Percentiles rank a stretch among this genome's conserved stretches.
phyloP scores from a whole-genome alignment of 2,329 filamentous ascomycete genomes.

The Trichoderma lentiforme region DNA sequence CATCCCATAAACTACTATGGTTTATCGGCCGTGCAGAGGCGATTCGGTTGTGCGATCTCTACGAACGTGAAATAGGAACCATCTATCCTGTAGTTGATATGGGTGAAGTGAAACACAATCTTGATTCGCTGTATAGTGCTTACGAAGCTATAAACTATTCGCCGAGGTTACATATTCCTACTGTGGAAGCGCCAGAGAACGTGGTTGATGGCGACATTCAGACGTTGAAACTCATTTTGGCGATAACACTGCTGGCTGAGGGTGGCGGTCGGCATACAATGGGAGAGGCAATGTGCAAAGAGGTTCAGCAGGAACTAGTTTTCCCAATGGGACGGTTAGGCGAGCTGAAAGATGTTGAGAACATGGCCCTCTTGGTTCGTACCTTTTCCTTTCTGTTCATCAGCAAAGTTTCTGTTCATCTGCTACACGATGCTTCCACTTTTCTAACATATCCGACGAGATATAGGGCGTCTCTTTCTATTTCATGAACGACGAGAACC shows the following conservation, averaged over 20 bases:
- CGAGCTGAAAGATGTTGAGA: not conserved
- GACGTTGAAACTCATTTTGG: not conserved
- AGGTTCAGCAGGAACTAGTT: not conserved
- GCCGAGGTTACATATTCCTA: not conserved
- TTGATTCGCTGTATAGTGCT: not conserved
- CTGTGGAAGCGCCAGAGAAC: not conserved
- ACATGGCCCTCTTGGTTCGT: not conserved
- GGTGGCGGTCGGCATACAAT: not conserved
- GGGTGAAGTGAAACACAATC: not conserved
- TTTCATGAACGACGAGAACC: not conserved
- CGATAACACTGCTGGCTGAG: not conserved
- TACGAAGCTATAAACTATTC: not conserved
- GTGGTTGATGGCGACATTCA: not conserved
- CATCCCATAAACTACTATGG: not conserved
- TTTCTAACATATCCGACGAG: not conserved
- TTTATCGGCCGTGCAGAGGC: not conserved
- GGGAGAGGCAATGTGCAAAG: not conserved
- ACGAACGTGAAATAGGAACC: not conserved
- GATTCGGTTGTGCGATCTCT: not conserved
- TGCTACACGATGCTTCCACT: not conserved
- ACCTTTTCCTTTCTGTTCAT: too few species aligned
- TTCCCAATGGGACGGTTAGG: not conserved
- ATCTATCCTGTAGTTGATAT: not conserved
- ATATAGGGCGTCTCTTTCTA: not conserved
- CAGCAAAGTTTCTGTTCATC: not conserved